A percentile compares a stretch with the other conserved stretches of the same genome.
Conservation (phyloP, 192 early-diverging fungal species). For the Linnemannia schmuckeri region DNA sequence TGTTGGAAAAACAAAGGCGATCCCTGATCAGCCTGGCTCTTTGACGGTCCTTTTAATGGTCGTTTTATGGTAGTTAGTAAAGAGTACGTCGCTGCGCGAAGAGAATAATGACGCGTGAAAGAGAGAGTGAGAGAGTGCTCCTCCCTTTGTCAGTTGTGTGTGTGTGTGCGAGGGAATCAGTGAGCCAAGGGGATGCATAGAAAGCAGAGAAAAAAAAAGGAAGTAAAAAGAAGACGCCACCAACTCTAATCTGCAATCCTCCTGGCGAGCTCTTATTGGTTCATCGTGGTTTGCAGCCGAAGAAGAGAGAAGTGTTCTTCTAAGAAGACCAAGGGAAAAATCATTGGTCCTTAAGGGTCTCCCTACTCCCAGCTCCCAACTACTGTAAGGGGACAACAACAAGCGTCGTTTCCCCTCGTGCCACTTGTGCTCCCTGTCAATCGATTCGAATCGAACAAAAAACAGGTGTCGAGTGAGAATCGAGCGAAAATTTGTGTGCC, state of each 20-base stretch:
- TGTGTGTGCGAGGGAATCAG: background rate
- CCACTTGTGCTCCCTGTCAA: background rate
- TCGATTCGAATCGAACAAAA: too few species aligned
- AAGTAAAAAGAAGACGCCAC: conserved; percentile 11
- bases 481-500: background rate
- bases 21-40: background rate
- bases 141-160: too few species aligned
- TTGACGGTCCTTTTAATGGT: background rate
- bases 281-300: background rate
- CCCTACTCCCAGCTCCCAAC: background rate
- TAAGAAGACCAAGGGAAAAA: too few species aligned
- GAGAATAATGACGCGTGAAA: background rate
- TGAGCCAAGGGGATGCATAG: background rate
- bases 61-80: background rate
- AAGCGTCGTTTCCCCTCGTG: too few species aligned
- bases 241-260: background rate
- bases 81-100: background rate
- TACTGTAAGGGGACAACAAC: too few species aligned
- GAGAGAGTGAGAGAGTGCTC: background rate
- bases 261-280: conserved; percentile 22
- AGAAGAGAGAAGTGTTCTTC: background rate
- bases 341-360: background rate
- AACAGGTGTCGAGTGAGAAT: background rate
- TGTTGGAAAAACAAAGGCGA: background rate
- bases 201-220: background rate